These are phyloP conservation scores for Thraustotheca clavata DNA, from an alignment of 352 stramenopile genomes.

Conservation along the genomic window DNA sequence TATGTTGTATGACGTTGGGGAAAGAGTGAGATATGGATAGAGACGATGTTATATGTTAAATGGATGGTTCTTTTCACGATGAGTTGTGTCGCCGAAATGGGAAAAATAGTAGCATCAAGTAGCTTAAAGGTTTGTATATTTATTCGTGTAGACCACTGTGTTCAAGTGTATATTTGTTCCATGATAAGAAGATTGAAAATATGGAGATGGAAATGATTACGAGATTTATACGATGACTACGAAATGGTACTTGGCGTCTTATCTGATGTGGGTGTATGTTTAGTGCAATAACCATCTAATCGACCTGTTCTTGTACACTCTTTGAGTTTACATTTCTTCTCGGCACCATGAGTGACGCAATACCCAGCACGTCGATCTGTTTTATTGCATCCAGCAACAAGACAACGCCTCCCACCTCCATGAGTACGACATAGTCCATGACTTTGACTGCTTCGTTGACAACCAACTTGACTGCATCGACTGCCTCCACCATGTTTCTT, in stretches of 20 bases:
- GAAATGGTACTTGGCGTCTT: background rate
- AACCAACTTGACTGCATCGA: slow-evolving; percentile 60
- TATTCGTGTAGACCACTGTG: background rate
- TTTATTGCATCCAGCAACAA: background rate
- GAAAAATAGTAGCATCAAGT: background rate
- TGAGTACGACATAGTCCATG: background rate
- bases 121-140: no score
- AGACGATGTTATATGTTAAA: no score
- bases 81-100: no score
- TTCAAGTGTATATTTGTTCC: background rate
- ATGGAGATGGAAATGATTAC: background rate
- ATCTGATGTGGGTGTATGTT: background rate
- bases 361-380: background rate
- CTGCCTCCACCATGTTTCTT: slow-evolving; percentile 77
- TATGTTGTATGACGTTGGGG: background rate
- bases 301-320: background rate
- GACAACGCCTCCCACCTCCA: background rate
- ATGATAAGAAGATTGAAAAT: background rate
- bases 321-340: background rate
- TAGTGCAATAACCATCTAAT: background rate
- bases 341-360: background rate
- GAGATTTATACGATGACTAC: background rate
- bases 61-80: no score
- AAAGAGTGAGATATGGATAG: no score
- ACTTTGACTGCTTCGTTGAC: slow-evolving; percentile 41